Conservation (phyloP, 768 basidiomycete genomes). For the Clavaria fumosa region DNA sequence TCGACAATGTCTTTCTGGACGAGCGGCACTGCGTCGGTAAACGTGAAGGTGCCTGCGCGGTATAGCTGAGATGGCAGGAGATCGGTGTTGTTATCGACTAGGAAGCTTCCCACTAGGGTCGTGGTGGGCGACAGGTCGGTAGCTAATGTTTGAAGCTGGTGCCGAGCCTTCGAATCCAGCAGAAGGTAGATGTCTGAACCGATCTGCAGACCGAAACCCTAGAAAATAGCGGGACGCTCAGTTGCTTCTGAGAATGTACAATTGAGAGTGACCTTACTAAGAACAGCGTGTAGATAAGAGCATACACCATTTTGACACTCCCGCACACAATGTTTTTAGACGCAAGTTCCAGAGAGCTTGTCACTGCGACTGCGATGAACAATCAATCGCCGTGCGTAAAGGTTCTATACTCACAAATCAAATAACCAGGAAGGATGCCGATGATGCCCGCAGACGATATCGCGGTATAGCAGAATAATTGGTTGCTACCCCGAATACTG, state of each 20-base stretch:
- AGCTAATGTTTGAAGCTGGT: conserved; percentile 36
- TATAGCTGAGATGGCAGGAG: conserved; percentile 22
- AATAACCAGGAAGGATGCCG: conserved; percentile 79
- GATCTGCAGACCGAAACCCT: conserved; percentile 75
- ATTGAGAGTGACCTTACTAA: conserved; percentile 22
- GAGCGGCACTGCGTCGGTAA: conserved; percentile 36
- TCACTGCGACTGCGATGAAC: conserved; percentile 28
- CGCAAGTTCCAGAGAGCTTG: conserved; percentile 68
- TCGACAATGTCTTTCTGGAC: conserved; percentile 32
- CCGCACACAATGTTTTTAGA: conserved; percentile 79
- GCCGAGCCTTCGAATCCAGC: conserved; percentile 43
- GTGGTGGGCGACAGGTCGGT: conserved; percentile 32
- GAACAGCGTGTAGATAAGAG: conserved; percentile 77
- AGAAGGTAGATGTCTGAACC: conserved; percentile 70
- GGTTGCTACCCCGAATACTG: conserved; percentile 54
- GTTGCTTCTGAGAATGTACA: background rate
- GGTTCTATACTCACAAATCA: conserved; percentile 47
- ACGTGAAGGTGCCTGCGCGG: conserved; percentile 48
- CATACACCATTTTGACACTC: conserved; percentile 78
- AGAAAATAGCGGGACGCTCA: conserved; percentile 4
- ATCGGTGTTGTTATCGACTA: conserved; percentile 37
- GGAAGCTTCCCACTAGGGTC: conserved; percentile 50
- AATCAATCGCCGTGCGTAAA: conserved; percentile 6
- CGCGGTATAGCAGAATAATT: conserved; percentile 83
- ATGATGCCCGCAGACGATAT: conserved; percentile 82